Evolutionary conservation across 179 eudicot species (phyloP), one percentile per base, ranked within the genome.

Genomic region (Camellia oleifera): DNA sequence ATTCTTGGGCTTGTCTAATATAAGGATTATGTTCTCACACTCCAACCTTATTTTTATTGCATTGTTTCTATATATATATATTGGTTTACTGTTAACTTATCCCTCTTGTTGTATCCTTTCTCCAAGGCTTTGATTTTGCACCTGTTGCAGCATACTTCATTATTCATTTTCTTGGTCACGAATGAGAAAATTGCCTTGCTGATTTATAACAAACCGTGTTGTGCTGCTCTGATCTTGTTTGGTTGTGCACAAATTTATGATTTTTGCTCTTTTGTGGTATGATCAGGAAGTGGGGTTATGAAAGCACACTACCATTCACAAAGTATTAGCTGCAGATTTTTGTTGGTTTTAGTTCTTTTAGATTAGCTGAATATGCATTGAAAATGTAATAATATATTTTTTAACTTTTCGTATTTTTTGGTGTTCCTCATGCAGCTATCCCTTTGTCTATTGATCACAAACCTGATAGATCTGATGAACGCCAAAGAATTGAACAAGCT

Each of bases 381-480:
- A 63, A 76, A 76, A 76, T 63, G 7, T 48, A 20, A 9, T 13
- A 56, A 45, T 32, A 67, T 42, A 52, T 48, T 45, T 5, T 32
- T 12, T 10, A 63, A 45, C 12, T 4, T 13, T 12, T 52, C 62
- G 9, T 77, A 9, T 20, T 26, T n/a, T 17, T 53, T 46, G 5
- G 57, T 77, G 71, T 87, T 75, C 72, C 74, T 81, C 76, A 15
- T 87, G 86, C 87, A 92, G 97, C 92, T 75, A 74, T 90, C 73
- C 88, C 97, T 20, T 80, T 92, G 76, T 92, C 97, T 14, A 68
- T 82, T 50, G 97, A 92, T 78, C 97, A 92, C 90, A 92, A 91
- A 69, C 97, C 97, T 78, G 92, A 92, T 74, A 84, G 90, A 82
- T 56, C 90, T 32, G 97, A 92, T 87, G 97, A 92, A 52, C 91